These are phyloP conservation scores for Rauvolfia tetraphylla DNA, from an alignment of 257 asterid genomes.

Conservation along the genomic window DNA sequence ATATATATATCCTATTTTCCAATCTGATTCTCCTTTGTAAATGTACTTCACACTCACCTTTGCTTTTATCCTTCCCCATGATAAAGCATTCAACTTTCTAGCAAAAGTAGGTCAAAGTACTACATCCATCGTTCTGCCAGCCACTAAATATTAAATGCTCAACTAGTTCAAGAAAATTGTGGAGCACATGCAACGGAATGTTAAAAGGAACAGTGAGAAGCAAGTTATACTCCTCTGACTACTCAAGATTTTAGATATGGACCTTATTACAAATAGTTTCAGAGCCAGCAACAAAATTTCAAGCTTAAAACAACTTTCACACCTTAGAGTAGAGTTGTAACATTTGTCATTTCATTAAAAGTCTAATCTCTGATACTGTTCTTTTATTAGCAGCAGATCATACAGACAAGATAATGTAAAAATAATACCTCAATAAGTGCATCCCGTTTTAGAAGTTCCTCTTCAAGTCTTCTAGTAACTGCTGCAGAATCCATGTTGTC, in stretches of 20 bases:
- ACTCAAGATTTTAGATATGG: not conserved
- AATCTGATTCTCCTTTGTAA: not conserved
- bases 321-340: not conserved
- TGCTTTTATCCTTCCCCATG: not conserved
- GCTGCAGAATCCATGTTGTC: conserved; percentile 67
- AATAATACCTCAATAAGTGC: conserved; percentile 86
- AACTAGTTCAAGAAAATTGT: not conserved
- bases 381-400: not conserved
- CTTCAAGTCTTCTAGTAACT: conserved; percentile 89
- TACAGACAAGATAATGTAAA: not conserved
- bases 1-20: not conserved
- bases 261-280: not conserved
- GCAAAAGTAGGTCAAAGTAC: not conserved
- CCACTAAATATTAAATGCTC: not conserved
- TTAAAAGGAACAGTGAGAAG: not conserved
- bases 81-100: not conserved
- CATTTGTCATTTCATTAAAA: not conserved
- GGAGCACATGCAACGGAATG: not conserved
- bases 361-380: not conserved
- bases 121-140: not conserved
- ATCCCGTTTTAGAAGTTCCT: conserved; percentile 93
- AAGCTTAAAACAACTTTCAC: not conserved
- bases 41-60: not conserved
- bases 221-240: not conserved
- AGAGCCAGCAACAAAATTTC: not conserved